Conservation (phyloP, 2,329 filamentous ascomycete species). For the Reticulascus tulasneorum region DNA sequence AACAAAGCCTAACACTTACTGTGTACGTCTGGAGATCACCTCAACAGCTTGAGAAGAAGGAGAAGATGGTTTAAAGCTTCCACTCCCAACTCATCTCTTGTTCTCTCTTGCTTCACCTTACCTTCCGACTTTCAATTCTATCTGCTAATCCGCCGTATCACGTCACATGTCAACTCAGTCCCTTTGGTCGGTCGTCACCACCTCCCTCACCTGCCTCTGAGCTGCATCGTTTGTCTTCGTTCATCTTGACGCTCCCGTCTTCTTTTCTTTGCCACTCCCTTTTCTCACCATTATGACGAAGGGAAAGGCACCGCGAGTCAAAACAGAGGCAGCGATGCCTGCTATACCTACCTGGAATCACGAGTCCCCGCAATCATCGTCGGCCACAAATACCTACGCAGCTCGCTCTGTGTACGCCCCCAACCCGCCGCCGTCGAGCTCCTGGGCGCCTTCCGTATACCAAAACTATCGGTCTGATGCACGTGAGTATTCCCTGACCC, state of each 20-base stretch:
- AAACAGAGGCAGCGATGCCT: slow-evolving; percentile 6
- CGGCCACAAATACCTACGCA: neutral
- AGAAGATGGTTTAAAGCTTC: slow-evolving; percentile 13
- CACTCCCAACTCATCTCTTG: neutral
- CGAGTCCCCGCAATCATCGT: slow-evolving; percentile 2
- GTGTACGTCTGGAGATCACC: slow-evolving; percentile 8
- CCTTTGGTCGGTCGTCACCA: too few relatives aligned
- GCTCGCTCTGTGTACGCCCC: neutral
- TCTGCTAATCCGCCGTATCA: neutral
- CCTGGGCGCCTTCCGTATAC: too few relatives aligned
- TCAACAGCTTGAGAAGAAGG: slow-evolving; percentile 11
- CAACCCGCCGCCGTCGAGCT: neutral
- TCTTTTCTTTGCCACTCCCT: neutral
- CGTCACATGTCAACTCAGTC: neutral
- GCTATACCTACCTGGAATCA: slow-evolving; percentile 3
- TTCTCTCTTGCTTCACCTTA: slow-evolving; percentile 1
- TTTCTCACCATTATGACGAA: slow-evolving; percentile 6
- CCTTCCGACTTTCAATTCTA: neutral
- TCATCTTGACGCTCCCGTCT: neutral
- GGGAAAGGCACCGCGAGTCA: slow-evolving; percentile 7
- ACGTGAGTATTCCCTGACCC: slow-evolving; percentile 24
- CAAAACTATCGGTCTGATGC: slow-evolving; percentile 31
- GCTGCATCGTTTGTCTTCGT: neutral
- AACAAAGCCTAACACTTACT: slow-evolving; percentile 9
- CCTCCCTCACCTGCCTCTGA: too few relatives aligned